Conservation (phyloP, 495 filamentous ascomycete species). For the Podospora appendiculata region DNA sequence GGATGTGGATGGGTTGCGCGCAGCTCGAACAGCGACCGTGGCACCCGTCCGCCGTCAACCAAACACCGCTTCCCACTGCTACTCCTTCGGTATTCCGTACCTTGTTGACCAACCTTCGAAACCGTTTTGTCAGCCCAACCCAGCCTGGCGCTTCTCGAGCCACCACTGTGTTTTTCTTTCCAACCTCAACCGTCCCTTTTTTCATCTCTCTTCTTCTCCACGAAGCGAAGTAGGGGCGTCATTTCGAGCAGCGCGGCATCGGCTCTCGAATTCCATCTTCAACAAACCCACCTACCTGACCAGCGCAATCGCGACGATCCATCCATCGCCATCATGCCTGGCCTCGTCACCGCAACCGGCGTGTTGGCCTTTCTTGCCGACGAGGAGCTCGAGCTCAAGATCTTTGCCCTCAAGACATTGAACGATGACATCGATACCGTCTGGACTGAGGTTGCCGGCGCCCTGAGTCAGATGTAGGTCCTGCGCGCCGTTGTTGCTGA, state of each 20-base stretch:
- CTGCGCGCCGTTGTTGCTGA: not conserved
- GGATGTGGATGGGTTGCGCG: conserved; percentile 8
- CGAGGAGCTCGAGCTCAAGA: conserved; percentile 82
- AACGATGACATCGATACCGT: conserved; percentile 93
- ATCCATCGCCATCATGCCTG: conserved; percentile 58
- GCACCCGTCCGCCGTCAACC: not conserved
- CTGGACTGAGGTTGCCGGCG: conserved; percentile 93
- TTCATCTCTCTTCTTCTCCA: no score
- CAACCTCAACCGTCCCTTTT: no score
- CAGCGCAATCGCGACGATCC: no score
- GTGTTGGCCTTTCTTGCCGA: conserved; percentile 94
- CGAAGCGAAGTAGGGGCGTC: no score
- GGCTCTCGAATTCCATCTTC: no score
- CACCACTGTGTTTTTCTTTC: no score
- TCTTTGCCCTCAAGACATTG: conserved; percentile 87
- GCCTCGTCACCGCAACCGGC: conserved; percentile 86
- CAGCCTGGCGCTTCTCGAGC: no score
- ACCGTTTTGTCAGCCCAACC: no score
- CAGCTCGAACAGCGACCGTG: not conserved
- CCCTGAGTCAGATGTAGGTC: conserved; percentile 86
- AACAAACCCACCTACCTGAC: no score
- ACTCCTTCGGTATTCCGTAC: no score
- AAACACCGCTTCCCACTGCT: not conserved
- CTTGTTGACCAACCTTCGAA: no score
- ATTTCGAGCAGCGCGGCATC: no score